phyloP scores from a whole-genome alignment of 1,284 basidiomycete species.

The Trametes polyzona region DNA sequence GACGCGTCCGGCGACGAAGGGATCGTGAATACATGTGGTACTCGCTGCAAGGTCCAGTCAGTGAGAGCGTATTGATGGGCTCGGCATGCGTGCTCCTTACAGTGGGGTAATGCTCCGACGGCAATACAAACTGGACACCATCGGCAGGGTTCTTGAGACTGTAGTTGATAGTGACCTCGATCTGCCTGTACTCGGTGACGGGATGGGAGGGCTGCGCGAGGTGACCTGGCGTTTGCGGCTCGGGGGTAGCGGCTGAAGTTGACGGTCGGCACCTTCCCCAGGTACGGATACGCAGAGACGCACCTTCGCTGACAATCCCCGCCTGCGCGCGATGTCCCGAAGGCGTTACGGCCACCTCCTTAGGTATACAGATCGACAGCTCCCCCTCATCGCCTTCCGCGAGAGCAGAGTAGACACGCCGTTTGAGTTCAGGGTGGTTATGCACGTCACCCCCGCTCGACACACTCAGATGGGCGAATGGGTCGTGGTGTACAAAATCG shows the following conservation, averaged over 20 bases:
- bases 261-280: background rate
- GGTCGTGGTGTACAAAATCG: conserved; percentile 79
- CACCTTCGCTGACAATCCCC: conserved; percentile 53
- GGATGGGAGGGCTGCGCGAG: conserved; percentile 44
- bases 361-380: conserved; percentile 87
- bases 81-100: conserved; percentile 52
- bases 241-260: conserved; percentile 68
- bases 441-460: conserved; percentile 83
- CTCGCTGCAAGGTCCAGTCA: conserved; percentile 55
- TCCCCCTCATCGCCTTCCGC: conserved; percentile 94
- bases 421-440: conserved; percentile 91
- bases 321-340: conserved; percentile 49
- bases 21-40: conserved; percentile 92
- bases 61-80: conserved; percentile 18
- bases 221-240: conserved; percentile 72
- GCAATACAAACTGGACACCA: conserved; percentile 86
- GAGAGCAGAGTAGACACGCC: conserved; percentile 88
- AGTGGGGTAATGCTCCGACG: conserved; percentile 81
- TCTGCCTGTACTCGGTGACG: conserved; percentile 74
- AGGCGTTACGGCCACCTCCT: conserved; percentile 73
- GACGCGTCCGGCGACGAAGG: conserved; percentile 90
- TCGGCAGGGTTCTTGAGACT: conserved; percentile 81
- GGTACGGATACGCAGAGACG: conserved; percentile 11
- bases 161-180: conserved; percentile 80
- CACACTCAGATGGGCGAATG: conserved; percentile 71